Evolutionary conservation across 176 grass and related monocot species (phyloP).

Genomic region (Eremochloa ophiuroides): DNA sequence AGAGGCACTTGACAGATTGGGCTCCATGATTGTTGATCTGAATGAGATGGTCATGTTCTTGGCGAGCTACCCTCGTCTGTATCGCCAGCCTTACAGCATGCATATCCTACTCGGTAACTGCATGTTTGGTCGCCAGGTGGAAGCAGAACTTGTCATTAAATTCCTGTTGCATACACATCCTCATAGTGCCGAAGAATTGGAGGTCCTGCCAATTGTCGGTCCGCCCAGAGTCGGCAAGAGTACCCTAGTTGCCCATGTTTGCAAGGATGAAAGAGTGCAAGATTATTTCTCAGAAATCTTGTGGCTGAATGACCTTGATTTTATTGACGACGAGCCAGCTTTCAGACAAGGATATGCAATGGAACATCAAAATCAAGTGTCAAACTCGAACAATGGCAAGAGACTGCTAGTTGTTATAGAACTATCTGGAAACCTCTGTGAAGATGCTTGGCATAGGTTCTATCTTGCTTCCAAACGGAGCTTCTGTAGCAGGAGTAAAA

Average conservation of each 20-base stretch:
- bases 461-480: no score
- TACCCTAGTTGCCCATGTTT: conserved; percentile 20
- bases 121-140: no score
- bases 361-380: not conserved
- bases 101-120: no score
- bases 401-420: conserved; percentile 30
- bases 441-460: no score
- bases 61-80: no score
- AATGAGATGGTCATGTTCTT: no score
- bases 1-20: no score
- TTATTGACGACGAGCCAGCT: not conserved
- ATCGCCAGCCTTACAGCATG: no score
- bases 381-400: not conserved
- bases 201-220: not conserved
- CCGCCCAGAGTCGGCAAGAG: conserved; percentile 7
- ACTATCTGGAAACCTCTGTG: no score
- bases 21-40: no score
- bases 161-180: not conserved
- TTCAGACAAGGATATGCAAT: not conserved
- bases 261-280: conserved; percentile 12
- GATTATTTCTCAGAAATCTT: conserved; percentile 1
- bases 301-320: not conserved
- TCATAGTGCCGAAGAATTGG: not conserved
- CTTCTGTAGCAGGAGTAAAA: no score
- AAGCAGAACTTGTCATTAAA: not conserved